Percentiles rank a stretch among this genome's conserved stretches.
phyloP scores from a whole-genome alignment of 2,329 filamentous ascomycete species.

The Hypoxylon sp. region DNA sequence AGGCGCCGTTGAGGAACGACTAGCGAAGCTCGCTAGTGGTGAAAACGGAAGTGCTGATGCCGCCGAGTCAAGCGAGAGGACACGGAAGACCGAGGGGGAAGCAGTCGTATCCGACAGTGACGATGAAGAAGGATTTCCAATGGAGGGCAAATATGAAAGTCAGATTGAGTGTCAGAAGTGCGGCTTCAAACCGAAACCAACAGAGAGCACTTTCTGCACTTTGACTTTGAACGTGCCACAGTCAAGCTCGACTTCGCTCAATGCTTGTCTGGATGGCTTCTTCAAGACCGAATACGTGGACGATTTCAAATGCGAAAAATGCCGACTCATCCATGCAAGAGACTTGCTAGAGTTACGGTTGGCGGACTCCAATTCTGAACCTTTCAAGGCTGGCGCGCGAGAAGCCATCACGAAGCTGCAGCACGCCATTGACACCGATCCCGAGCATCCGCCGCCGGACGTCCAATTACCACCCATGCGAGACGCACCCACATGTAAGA shows the following conservation, averaged over 20 bases:
- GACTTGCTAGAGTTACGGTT: slow-evolving; percentile 72
- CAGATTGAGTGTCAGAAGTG: slow-evolving; percentile 94
- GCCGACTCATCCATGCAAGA: slow-evolving; percentile 84
- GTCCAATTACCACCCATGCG: slow-evolving; percentile 80
- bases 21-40: slow-evolving; percentile 48
- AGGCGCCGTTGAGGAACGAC: slow-evolving; percentile 49
- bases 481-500: slow-evolving; percentile 82
- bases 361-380: slow-evolving; percentile 64
- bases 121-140: slow-evolving; percentile 78
- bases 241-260: slow-evolving; percentile 81
- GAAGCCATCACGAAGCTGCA: slow-evolving; percentile 75
- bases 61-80: slow-evolving; percentile 20
- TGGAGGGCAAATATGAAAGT: slow-evolving; percentile 93
- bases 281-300: slow-evolving; percentile 97
- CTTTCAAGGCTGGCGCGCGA: slow-evolving; percentile 64
- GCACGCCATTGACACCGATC: slow-evolving; percentile 79
- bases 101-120: slow-evolving; percentile 40
- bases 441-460: slow-evolving; percentile 79
- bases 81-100: slow-evolving; percentile 38
- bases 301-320: slow-evolving; percentile 95
- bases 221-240: slow-evolving; percentile 93
- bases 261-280: slow-evolving; percentile 90
- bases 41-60: slow-evolving; percentile 40
- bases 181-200: slow-evolving; percentile 87
- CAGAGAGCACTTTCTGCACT: slow-evolving; percentile 88